phyloP scores from a whole-genome alignment of 2,329 filamentous ascomycete species.

The Fusarium sp. region DNA sequence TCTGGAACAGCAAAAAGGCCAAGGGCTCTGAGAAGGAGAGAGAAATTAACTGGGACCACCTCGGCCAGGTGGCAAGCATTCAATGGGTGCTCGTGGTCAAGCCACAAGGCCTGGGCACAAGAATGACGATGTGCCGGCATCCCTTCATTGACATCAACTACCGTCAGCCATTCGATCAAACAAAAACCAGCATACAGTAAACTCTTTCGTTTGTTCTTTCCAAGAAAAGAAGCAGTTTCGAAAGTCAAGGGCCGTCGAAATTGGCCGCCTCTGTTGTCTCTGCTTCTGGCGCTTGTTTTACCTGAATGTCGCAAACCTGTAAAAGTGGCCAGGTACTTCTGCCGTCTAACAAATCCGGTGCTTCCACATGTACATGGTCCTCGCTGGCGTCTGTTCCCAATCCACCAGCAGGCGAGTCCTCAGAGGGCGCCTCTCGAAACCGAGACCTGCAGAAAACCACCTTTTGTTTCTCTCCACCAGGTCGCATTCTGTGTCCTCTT shows the following conservation, averaged over 20 bases:
- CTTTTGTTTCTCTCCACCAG: slow-evolving; percentile 27
- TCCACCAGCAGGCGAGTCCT: slow-evolving; percentile 8
- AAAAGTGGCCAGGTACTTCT: slow-evolving; percentile 27
- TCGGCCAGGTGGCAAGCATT: slow-evolving; percentile 38
- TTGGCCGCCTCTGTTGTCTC: slow-evolving; percentile 24
- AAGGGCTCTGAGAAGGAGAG: slow-evolving; percentile 8
- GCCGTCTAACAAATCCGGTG: not conserved
- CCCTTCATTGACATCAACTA: slow-evolving; percentile 3
- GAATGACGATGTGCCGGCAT: slow-evolving; percentile 3
- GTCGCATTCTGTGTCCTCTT: slow-evolving; percentile 15
- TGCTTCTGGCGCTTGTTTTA: slow-evolving; percentile 36
- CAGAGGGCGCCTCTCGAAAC: slow-evolving; percentile 43
- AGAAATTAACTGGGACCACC: slow-evolving; percentile 35
- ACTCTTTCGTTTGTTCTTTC: not conserved
- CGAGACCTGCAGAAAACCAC: slow-evolving; percentile 31
- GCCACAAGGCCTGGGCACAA: not conserved
- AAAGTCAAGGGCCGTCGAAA: slow-evolving; percentile 16
- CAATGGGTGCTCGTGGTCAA: slow-evolving; percentile 26
- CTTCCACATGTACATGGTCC: slow-evolving; percentile 12
- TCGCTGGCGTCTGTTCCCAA: slow-evolving; percentile 31
- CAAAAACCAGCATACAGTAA: not conserved
- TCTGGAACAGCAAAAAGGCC: slow-evolving; percentile 12
- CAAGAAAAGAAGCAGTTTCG: slow-evolving; percentile 10
- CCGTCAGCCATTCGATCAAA: slow-evolving; percentile 6
- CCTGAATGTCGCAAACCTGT: slow-evolving; percentile 8